Evolutionary conservation across 495 filamentous ascomycete species (phyloP).

Genomic region (Lepidopterella palustris): DNA sequence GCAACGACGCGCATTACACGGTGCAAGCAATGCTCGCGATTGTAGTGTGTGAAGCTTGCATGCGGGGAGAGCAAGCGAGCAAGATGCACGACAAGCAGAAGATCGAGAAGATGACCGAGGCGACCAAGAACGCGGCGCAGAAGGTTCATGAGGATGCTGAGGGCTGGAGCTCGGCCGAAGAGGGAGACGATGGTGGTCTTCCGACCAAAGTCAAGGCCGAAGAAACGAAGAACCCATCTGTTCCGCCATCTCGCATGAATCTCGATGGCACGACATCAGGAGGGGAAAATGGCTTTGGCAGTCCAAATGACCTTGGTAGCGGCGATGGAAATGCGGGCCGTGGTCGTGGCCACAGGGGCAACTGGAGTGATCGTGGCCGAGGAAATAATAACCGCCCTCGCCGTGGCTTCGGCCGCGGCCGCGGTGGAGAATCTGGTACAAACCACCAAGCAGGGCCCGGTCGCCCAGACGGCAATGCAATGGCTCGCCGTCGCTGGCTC

Average conservation of each 20-base stretch:
- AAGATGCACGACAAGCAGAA: constrained; percentile 11
- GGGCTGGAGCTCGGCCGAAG: constrained; percentile 24
- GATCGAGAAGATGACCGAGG: constrained; percentile 8
- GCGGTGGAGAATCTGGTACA: too few relatives aligned
- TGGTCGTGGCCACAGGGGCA: not conserved
- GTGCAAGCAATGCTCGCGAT: constrained; percentile 68
- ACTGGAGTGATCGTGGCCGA: not conserved
- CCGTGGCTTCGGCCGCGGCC: not conserved
- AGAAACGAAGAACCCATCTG: too few relatives aligned
- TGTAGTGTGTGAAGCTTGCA: constrained; percentile 24
- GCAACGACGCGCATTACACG: constrained; percentile 91
- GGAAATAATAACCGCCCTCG: not conserved
- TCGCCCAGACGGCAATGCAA: too few relatives aligned
- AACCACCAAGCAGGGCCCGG: too few relatives aligned
- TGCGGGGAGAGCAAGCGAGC: constrained; percentile 8
- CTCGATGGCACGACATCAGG: too few relatives aligned
- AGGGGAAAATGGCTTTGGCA: too few relatives aligned
- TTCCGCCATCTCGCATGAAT: too few relatives aligned
- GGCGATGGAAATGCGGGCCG: not conserved
- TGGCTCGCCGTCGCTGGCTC: too few relatives aligned
- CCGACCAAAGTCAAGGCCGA: too few relatives aligned
- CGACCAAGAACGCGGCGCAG: constrained; percentile 12
- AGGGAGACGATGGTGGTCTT: constrained; percentile 14
- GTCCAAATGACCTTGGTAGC: not conserved
- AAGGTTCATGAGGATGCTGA: constrained; percentile 11